A percentile compares a stretch with the other conserved stretches of the same genome.
phyloP scores from a whole-genome alignment of 148 eudicot species.

The Rhododendron mucronatum region DNA sequence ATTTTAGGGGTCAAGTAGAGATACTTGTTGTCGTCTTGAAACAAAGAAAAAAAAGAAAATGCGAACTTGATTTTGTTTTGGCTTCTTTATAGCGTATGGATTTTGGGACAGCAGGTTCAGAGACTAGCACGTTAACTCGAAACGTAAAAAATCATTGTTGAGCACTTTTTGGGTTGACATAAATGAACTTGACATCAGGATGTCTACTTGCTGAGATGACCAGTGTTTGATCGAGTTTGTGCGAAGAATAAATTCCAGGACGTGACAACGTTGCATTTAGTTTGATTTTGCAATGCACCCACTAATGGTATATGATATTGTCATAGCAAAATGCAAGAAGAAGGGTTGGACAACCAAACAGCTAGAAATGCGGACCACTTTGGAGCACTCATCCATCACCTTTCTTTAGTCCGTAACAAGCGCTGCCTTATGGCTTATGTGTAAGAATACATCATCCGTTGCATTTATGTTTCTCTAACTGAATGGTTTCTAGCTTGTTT shows the following conservation, averaged over 20 bases:
- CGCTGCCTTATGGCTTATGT: constrained; percentile 90
- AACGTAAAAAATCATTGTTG: neutral
- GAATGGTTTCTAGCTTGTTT: neutral
- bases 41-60: neutral
- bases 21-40: neutral
- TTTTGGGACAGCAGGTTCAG: neutral
- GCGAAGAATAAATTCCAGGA: neutral
- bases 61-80: neutral
- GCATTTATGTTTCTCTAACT: neutral
- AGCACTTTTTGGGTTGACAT: neutral
- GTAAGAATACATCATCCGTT: constrained; percentile 31
- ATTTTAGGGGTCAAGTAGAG: neutral
- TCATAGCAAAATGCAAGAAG: constrained; percentile 85
- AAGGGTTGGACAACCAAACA: constrained; percentile 52
- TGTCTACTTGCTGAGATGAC: neutral
- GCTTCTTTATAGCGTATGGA: neutral
- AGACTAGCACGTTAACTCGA: neutral
- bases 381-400: constrained; percentile 90
- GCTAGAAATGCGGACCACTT: constrained; percentile 68
- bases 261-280: neutral
- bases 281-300: neutral
- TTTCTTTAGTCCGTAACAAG: constrained; percentile 81
- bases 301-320: constrained; percentile 1
- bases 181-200: neutral
- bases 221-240: neutral